These are phyloP conservation scores for Lophiotrema nucula DNA, from an alignment of 495 filamentous ascomycete species.

Conservation along the genomic window DNA sequence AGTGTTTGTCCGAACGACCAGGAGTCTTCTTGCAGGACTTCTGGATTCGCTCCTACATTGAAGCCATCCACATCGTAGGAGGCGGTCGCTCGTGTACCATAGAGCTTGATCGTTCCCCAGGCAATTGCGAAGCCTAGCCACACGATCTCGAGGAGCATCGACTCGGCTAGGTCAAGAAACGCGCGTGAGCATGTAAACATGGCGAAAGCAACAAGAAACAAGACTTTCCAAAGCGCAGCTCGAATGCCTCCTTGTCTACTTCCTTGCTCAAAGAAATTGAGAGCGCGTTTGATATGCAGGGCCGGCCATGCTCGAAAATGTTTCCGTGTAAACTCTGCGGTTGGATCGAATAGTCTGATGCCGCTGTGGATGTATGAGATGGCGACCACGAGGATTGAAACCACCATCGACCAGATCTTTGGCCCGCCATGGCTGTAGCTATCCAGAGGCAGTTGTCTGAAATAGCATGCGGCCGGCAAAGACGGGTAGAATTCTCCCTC, in stretches of 20 bases:
- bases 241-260: background rate
- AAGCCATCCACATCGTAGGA: background rate
- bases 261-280: constrained; percentile 3
- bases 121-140: constrained; percentile 28
- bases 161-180: constrained; percentile 11
- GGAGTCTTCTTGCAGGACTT: constrained; percentile 17
- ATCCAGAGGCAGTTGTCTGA: constrained; percentile 6
- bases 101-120: constrained; percentile 28
- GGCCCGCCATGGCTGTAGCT: constrained; percentile 10
- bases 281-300: background rate
- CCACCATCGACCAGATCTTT: constrained; percentile 25
- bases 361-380: constrained; percentile 18
- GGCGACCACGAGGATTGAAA: constrained; percentile 19
- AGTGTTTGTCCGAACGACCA: constrained; percentile 29
- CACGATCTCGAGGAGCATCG: constrained; percentile 18
- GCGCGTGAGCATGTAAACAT: constrained; percentile 6
- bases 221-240: background rate
- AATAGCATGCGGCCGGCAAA: constrained; percentile 16
- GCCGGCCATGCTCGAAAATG: constrained; percentile 13
- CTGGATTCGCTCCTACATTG: constrained; percentile 12
- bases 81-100: constrained; percentile 6
- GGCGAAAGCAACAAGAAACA: constrained; percentile 6
- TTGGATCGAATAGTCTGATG: constrained; percentile 24
- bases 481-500: constrained; percentile 22
- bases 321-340: constrained; percentile 9